Base-by-base conservation (phyloP, 2,329 filamentous ascomycete genomes). In the Mycocentrospora acerina region DNA sequence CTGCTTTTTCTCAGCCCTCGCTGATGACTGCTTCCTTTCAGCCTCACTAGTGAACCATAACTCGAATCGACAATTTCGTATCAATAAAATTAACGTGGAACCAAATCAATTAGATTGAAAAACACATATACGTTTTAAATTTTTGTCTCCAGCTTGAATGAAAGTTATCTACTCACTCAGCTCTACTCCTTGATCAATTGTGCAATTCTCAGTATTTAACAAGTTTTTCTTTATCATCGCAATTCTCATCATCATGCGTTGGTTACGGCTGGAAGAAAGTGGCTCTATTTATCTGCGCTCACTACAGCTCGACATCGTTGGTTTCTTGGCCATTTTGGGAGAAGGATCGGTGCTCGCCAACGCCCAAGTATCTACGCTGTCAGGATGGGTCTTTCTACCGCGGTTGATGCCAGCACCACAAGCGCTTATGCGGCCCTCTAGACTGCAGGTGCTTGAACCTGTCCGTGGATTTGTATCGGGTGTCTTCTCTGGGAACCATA, bases 301-400 rank as follows among this genome's bases (percentile, higher is more conserved):
- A 34, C 67, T 78, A 34, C 74, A 78, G 49, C 70, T 78, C 32
- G 75, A 79, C 51, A 77, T 78, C 32, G 75, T 79, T 42, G 75
- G 75, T 55, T 77, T 77, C 54, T 71, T 78, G n/a, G 74, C 74
- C 40, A 73, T 78, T 45, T 59, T 77, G 18, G 74, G 74, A 30
- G 74, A 77, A 56, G 72, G 73, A 60, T 74, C 70, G 32, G 68
- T 77, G 15, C 60, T 72, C 6, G 70, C 72, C 28, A 76, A 74
- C 46, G 72, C 74, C 13, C 72, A 76, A 53, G 72, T 77, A 16
- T 69, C 72, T 4, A 73, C 73, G 0, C 63, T 77, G 4, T 76
- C 74, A 9, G 64, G 57, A 53, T 71, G 75, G 54, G 72, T 73
- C 46, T 75, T 71, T 44, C 58, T 77, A 6, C 74, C 74, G 25